Conservation (phyloP, 1,284 basidiomycete genomes). For the Anthracocystis walkeri region DNA sequence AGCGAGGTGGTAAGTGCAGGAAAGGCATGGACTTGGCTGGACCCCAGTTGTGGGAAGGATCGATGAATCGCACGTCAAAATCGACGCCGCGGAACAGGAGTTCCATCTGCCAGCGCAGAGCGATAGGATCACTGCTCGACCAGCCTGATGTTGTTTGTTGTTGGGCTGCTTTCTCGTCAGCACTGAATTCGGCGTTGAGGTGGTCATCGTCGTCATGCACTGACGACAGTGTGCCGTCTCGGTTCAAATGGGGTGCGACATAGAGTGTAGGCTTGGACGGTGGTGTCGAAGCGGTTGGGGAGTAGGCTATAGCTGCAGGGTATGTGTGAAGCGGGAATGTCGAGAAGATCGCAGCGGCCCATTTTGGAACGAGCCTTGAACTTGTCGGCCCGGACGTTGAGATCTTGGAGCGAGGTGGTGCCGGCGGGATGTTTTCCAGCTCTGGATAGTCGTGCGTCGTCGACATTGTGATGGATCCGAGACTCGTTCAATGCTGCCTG, state of each 20-base stretch:
- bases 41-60: constrained; percentile 55
- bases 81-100: constrained; percentile 50
- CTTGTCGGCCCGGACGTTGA: constrained; percentile 19
- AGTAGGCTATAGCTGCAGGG: constrained; percentile 36
- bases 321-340: constrained; percentile 49
- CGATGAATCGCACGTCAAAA: constrained; percentile 48
- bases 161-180: constrained; percentile 4
- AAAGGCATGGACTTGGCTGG: constrained; percentile 58
- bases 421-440: constrained; percentile 52
- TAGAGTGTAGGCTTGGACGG: constrained; percentile 45
- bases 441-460: constrained; percentile 41
- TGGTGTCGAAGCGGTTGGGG: constrained; percentile 16
- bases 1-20: constrained; percentile 44
- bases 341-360: constrained; percentile 41
- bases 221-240: constrained; percentile 28
- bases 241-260: constrained; percentile 49
- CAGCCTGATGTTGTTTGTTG: constrained; percentile 27
- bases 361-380: constrained; percentile 32
- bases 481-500: no score
- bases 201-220: constrained; percentile 5
- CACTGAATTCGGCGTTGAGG: not conserved
- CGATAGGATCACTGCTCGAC: constrained; percentile 61
- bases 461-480: not conserved
- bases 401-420: constrained; percentile 34
- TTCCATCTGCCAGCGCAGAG: constrained; percentile 64